phyloP scores from a whole-genome alignment of 2,329 filamentous ascomycete species.

The Zymoseptoria brevis region DNA sequence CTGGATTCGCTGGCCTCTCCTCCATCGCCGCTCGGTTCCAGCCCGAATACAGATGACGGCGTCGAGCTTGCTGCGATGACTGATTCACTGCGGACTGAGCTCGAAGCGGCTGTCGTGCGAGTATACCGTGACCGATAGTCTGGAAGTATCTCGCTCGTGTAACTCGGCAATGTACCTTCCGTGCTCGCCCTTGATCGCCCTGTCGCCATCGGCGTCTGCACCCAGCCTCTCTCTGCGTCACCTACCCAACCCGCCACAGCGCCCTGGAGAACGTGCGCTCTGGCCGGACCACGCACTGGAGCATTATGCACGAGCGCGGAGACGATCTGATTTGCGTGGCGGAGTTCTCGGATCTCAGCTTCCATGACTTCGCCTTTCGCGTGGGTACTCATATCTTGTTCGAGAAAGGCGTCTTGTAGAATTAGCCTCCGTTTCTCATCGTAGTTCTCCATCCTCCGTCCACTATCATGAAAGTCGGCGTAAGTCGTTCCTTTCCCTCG shows the following conservation, averaged over 20 bases:
- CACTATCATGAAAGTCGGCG: neutral
- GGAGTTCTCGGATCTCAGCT: conserved; percentile 44
- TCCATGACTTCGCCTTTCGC: conserved; percentile 36
- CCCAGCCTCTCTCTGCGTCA: neutral
- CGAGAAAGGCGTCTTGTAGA: conserved; percentile 31
- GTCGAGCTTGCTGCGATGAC: conserved; percentile 4
- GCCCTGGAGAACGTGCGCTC: neutral
- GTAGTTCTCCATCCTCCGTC: conserved; percentile 32
- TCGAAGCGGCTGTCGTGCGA: conserved; percentile 25
- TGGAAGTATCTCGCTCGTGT: conserved; percentile 34
- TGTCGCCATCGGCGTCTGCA: conserved; percentile 9
- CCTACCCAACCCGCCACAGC: neutral
- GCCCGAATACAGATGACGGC: conserved; percentile 5
- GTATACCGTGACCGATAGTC: conserved; percentile 36
- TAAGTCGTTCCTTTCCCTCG: conserved; percentile 23
- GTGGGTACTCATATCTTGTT: conserved; percentile 39
- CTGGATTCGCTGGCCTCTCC: neutral
- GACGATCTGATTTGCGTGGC: conserved; percentile 47
- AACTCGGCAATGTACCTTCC: conserved; percentile 26
- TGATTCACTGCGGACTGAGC: conserved; percentile 13
- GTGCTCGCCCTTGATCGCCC: conserved; percentile 28
- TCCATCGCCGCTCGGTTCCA: neutral
- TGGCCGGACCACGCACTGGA: neutral
- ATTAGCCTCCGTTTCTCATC: conserved; percentile 47
- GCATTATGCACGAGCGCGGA: conserved; percentile 20